Conservation (phyloP, 1,139 yeast species). For the Protomyces gravidus region DNA sequence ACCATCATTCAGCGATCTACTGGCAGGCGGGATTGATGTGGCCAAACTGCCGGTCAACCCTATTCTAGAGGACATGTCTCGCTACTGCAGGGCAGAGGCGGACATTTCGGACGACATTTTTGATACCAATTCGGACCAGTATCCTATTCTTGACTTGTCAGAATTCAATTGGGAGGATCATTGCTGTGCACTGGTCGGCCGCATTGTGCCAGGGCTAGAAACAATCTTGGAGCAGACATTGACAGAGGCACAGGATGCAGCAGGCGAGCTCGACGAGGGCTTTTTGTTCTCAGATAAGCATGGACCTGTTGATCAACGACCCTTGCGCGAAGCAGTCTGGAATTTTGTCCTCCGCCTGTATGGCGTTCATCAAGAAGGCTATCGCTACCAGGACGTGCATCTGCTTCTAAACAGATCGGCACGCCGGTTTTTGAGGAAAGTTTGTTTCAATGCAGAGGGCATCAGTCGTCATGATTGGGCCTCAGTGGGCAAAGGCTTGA, state of each 20-base stretch:
- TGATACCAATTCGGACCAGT: conserved; percentile 5
- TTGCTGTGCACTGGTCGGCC: conserved; percentile 26
- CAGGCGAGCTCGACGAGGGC: conserved; percentile 27
- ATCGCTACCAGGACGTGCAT: conserved; percentile 24
- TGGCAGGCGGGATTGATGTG: neutral
- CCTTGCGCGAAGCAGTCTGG: conserved; percentile 32
- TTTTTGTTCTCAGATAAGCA: conserved; percentile 14
- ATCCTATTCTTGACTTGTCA: conserved; percentile 18
- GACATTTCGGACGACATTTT: conserved; percentile 3
- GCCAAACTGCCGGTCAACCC: conserved; percentile 22
- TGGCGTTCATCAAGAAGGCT: conserved; percentile 31
- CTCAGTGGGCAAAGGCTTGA: conserved; percentile 20
- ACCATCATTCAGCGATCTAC: neutral
- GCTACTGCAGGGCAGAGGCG: conserved; percentile 4
- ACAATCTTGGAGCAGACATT: conserved; percentile 15
- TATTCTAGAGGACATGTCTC: conserved; percentile 24
- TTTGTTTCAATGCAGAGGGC: conserved; percentile 11
- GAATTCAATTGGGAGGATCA: conserved; percentile 30
- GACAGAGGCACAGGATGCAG: conserved; percentile 22
- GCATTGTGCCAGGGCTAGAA: conserved; percentile 21
- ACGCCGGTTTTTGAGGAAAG: conserved; percentile 15
- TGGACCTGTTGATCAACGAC: conserved; percentile 15
- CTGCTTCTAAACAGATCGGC: conserved; percentile 21
- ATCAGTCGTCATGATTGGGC: conserved; percentile 20
- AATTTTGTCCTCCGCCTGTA: conserved; percentile 26